Base-by-base conservation (phyloP, 257 asterid genomes). In the Petunia secreta region DNA sequence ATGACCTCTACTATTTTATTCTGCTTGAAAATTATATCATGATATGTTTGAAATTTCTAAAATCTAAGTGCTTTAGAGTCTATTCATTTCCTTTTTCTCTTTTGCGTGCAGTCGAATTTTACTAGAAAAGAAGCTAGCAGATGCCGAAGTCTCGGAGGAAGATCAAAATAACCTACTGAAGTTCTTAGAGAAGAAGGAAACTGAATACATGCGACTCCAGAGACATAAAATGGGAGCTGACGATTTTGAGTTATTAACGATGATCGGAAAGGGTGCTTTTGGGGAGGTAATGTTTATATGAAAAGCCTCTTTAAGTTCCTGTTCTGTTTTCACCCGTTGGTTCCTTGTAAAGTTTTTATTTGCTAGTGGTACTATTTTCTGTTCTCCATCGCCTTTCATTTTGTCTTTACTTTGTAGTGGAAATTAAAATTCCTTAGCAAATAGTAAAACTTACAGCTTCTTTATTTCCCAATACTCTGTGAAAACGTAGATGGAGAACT, bases 251-350 rank as follows among this genome's bases (percentile, higher is more conserved):
- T 84, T 95, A 69, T 84, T 95, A 82, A 95, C 99, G 53, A 93
- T 93, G 97, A 95, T 95, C 39, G 99, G 99, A 71, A 95, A 95
- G 87, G 98, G 99, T 76, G 99, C 99, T 77, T 95, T 95, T 81
- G 99, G 99, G 36, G 99, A 95, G 99, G 99, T 95, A 91, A 75
- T 79, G 63, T 50, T 73, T 73, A 44, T 50, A 50, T 1, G 34
- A 11, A 6, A 73, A 50, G 36, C 62, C 34, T 10, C 7, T 25
- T 25, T 6, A 36, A 34, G 62, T 73, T 73, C 46, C 60, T 48
- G 13, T 11, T 71, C 25, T 25, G 25, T 25, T 25, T 25, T 25
- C 34, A 67, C 74, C 1, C 74, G 40, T 66, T 36, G 40, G 75
- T 15, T 66, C 54, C 74, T 41, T 7, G 38, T 65, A 39, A 13